Evolutionary conservation across 495 filamentous ascomycete genomes (phyloP).

Genomic region (Neurospora sp.): DNA sequence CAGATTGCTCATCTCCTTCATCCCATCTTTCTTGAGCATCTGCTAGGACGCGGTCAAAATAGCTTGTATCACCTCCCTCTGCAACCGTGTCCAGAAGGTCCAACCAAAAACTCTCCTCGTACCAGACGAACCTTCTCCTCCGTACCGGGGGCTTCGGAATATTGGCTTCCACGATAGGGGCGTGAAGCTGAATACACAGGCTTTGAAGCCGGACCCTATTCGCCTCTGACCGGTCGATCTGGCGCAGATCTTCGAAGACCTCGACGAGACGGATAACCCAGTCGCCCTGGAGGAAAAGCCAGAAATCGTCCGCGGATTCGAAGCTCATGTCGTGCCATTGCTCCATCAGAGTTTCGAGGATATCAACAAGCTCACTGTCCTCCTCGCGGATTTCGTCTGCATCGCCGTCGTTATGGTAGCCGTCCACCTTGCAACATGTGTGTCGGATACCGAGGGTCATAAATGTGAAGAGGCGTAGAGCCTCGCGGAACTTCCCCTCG

Average conservation of each 20-base stretch:
- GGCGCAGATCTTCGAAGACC: background rate
- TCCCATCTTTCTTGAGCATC: background rate
- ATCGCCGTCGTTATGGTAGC: background rate
- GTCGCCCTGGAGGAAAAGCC: background rate
- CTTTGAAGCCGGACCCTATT: background rate
- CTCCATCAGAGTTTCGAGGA: background rate
- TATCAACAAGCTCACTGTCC: background rate
- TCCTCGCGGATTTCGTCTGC: background rate
- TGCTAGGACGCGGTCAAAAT: background rate
- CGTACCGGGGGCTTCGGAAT: background rate
- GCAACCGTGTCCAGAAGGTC: background rate
- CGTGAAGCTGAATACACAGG: background rate
- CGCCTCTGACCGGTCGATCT: background rate
- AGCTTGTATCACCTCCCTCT: background rate
- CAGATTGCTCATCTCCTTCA: background rate
- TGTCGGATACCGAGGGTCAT: background rate
- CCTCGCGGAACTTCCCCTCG: background rate
- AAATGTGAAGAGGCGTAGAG: background rate
- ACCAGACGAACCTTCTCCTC: background rate
- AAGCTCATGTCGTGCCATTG: background rate
- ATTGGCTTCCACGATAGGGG: background rate
- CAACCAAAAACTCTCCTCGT: background rate
- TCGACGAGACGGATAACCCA: background rate
- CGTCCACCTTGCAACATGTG: background rate
- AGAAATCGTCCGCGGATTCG: background rate